phyloP scores from a whole-genome alignment of 441 rosid species.

The Syzygium syzygioides region DNA sequence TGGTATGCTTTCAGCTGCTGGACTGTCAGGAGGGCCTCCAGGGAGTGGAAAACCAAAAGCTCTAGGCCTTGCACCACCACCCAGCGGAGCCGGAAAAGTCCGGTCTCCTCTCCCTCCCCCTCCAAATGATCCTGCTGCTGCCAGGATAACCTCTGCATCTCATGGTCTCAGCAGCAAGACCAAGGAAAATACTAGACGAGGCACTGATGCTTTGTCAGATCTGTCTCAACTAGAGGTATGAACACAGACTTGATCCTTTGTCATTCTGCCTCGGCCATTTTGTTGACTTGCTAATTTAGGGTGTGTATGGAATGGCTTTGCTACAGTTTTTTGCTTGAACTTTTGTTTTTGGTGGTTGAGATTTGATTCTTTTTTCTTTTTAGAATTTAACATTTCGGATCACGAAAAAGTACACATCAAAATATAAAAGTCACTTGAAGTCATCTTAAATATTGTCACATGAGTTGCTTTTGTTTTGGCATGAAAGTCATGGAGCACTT shows the following conservation, averaged over 20 bases:
- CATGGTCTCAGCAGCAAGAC: slow-evolving; percentile 12
- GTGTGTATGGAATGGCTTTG: neutral
- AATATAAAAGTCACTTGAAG: neutral
- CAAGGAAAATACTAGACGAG: slow-evolving; percentile 29
- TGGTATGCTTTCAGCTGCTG: slow-evolving; percentile 97
- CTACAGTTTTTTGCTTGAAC: neutral
- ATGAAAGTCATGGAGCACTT: neutral
- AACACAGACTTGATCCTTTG: neutral
- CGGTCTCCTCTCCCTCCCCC: slow-evolving; percentile 94
- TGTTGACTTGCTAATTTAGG: neutral
- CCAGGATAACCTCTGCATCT: slow-evolving; percentile 39
- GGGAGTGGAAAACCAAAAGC: slow-evolving; percentile 54
- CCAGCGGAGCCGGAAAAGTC: slow-evolving; percentile 42
- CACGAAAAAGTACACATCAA: neutral
- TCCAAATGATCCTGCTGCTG: slow-evolving; percentile 77
- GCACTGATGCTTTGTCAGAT: slow-evolving; percentile 57
- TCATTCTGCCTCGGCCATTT: neutral
- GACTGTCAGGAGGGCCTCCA: slow-evolving; percentile 46
- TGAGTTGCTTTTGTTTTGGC: neutral
- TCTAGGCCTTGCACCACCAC: slow-evolving; percentile 78
- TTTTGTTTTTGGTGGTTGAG: neutral
- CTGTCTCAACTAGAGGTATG: slow-evolving; percentile 77
- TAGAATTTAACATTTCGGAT: neutral
- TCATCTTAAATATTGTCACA: neutral
- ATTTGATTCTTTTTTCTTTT: neutral